Evolutionary conservation across 2,329 filamentous ascomycete species (phyloP).

Genomic region (Nannizzia gypsea): DNA sequence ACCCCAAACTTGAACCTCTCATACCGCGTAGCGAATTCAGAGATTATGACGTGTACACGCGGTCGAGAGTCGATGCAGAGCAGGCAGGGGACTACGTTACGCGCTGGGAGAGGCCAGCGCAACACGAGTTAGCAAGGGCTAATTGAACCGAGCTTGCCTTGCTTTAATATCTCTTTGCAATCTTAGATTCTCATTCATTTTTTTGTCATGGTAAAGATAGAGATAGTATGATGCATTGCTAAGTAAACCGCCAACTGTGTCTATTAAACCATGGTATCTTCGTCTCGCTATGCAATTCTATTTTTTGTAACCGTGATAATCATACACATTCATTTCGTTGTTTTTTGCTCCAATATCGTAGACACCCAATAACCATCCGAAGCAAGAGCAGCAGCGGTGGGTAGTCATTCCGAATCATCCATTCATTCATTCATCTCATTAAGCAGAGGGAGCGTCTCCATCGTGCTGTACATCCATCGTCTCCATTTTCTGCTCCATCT

Average conservation of each 20-base stretch:
- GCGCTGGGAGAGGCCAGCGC: constrained; percentile 8
- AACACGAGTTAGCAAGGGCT: background rate
- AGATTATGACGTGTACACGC: background rate
- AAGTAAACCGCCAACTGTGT: background rate
- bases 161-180: background rate
- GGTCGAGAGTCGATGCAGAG: background rate
- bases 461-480: background rate
- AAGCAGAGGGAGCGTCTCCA: background rate
- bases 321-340: background rate
- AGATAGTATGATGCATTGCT: background rate
- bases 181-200: background rate
- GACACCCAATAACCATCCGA: background rate
- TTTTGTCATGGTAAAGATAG: background rate
- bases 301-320: background rate
- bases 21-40: background rate
- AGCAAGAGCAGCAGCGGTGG: background rate
- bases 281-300: background rate
- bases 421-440: background rate
- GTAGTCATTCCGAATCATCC: background rate
- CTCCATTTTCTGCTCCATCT: constrained; percentile 13
- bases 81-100: constrained; percentile 7
- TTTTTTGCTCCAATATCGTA: background rate
- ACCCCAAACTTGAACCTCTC: background rate
- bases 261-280: background rate
- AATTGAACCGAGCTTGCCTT: background rate